These are phyloP conservation scores for Chaetomium tenue DNA, from an alignment of 495 filamentous ascomycete genomes.

Conservation along the genomic window DNA sequence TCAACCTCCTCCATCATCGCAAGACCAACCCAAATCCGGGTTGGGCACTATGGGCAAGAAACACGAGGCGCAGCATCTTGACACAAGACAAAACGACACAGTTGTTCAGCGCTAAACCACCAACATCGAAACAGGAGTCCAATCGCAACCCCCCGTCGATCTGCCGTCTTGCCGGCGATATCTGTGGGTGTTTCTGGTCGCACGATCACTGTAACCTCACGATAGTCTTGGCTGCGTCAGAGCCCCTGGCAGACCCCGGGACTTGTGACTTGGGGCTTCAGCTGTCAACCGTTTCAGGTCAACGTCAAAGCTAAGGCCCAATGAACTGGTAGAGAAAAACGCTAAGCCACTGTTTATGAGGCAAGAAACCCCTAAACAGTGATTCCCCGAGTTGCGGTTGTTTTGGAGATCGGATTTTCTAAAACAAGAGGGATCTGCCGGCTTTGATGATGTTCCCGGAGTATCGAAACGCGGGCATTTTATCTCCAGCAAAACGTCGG, in stretches of 20 bases:
- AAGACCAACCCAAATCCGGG: constrained; percentile 5
- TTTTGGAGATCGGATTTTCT: constrained; percentile 17
- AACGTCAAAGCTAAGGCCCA: neutral
- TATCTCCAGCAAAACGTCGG: too few relatives aligned
- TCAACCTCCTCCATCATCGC: neutral
- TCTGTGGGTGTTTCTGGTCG: constrained; percentile 10
- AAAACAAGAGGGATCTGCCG: neutral
- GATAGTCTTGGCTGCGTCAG: constrained; percentile 5
- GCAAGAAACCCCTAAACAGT: neutral
- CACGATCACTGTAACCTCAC: constrained; percentile 6
- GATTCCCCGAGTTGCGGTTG: constrained; percentile 2
- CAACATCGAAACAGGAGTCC: constrained; percentile 13
- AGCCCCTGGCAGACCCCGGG: neutral
- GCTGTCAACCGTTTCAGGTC: constrained; percentile 14
- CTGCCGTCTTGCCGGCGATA: neutral
- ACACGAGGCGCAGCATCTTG: constrained; percentile 17
- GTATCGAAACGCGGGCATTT: neutral
- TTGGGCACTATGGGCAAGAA: neutral
- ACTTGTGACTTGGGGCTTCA: constrained; percentile 9
- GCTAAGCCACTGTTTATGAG: neutral
- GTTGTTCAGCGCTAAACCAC: neutral
- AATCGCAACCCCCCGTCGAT: constrained; percentile 10
- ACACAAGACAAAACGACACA: constrained; percentile 12
- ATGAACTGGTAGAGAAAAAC: neutral
- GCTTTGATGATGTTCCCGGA: neutral